Evolutionary conservation across 192 early-diverging fungal genomes (phyloP).

Genomic region (Neocallimastix lanati): DNA sequence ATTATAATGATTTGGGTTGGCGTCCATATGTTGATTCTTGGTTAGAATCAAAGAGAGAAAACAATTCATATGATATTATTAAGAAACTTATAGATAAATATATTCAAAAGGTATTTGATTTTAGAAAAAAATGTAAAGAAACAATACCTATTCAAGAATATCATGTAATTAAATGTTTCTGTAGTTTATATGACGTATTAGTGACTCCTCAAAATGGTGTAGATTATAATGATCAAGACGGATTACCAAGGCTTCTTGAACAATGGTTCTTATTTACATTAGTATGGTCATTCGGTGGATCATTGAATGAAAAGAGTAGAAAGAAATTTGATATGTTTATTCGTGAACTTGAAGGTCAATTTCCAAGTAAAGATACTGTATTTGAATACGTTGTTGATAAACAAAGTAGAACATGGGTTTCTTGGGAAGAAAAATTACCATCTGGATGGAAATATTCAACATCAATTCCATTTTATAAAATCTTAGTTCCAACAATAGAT

Average conservation of each 20-base stretch:
- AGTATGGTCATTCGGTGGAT: conserved; percentile 34
- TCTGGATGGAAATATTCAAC: conserved; percentile 13
- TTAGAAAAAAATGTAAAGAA: conserved; percentile 6
- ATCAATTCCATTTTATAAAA: conserved; percentile 32
- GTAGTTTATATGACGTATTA: not conserved
- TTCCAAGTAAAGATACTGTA: conserved; percentile 17
- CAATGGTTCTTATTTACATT: conserved; percentile 28
- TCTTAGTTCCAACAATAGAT: conserved; percentile 39
- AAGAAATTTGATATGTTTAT: conserved; percentile 24
- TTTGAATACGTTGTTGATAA: conserved; percentile 29
- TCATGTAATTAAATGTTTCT: not conserved
- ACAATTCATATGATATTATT: not conserved
- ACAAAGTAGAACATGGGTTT: conserved; percentile 18
- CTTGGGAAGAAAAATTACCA: conserved; percentile 30
- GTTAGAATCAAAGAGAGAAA: not conserved
- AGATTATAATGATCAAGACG: not conserved
- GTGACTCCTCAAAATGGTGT: not conserved
- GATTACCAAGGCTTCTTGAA: conserved; percentile 14
- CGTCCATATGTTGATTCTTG: not conserved
- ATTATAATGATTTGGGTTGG: not conserved
- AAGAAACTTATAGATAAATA: not conserved
- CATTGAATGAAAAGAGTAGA: conserved; percentile 24
- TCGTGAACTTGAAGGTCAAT: conserved; percentile 9
- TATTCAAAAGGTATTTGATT: not conserved
- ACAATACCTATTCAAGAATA: conserved; percentile 11